Conservation (phyloP, 2,329 filamentous ascomycete species). For the Pseudogymnoascus sp. region DNA sequence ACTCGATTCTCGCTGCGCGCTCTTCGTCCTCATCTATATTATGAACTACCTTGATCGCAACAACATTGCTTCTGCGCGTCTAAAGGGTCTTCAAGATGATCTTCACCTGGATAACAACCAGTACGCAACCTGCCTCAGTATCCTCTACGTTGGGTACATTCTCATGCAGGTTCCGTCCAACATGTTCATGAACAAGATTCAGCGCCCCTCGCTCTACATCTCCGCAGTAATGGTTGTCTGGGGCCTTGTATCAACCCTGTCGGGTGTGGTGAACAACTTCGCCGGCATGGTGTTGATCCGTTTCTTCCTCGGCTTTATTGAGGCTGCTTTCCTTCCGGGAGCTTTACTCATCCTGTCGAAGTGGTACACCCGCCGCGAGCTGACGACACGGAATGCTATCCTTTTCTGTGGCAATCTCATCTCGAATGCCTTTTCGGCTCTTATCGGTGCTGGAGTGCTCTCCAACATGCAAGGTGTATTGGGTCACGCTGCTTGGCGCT, state of each 20-base stretch:
- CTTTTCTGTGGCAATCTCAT: constrained; percentile 52
- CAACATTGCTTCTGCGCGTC: constrained; percentile 57
- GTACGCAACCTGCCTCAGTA: constrained; percentile 55
- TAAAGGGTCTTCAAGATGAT: constrained; percentile 56
- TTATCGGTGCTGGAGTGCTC: constrained; percentile 50
- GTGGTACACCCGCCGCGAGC: constrained; percentile 56
- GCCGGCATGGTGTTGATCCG: constrained; percentile 45
- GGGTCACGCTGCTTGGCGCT: constrained; percentile 49
- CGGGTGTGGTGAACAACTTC: constrained; percentile 34
- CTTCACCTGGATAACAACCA: constrained; percentile 46
- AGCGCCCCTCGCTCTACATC: constrained; percentile 44
- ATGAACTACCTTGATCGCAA: constrained; percentile 64
- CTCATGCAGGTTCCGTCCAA: constrained; percentile 54
- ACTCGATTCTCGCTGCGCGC: neutral
- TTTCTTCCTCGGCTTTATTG: constrained; percentile 53
- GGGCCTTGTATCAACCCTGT: constrained; percentile 19
- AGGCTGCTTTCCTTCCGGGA: constrained; percentile 57
- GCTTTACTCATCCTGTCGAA: constrained; percentile 54
- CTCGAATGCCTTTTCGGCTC: constrained; percentile 50
- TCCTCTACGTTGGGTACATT: constrained; percentile 59
- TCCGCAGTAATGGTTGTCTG: constrained; percentile 28
- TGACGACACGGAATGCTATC: constrained; percentile 46
- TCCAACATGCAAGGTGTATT: constrained; percentile 47
- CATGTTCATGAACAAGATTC: constrained; percentile 47
- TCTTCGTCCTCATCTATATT: constrained; percentile 70